Conservation (phyloP, 1,284 basidiomycete genomes). For the Tilletia horrida region DNA sequence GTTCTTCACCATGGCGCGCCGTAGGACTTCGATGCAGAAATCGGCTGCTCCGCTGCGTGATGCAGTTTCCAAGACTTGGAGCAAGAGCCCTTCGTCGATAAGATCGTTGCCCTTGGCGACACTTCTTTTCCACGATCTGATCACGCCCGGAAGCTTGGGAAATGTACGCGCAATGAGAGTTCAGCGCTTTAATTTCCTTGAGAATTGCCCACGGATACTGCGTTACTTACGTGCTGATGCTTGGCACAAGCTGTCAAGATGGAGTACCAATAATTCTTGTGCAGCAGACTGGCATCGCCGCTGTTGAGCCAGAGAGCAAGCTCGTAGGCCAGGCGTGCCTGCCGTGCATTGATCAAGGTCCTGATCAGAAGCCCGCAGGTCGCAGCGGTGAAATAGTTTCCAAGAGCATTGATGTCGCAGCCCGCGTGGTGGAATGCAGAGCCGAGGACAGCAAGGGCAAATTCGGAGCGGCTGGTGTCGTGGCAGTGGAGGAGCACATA, state of each 20-base stretch:
- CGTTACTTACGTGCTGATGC: constrained; percentile 19
- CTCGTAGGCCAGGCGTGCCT: constrained; percentile 37
- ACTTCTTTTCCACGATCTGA: constrained; percentile 37
- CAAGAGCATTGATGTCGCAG: constrained; percentile 23
- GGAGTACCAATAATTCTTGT: constrained; percentile 34
- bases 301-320: constrained; percentile 30
- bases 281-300: constrained; percentile 19
- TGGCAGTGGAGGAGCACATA: constrained; percentile 32
- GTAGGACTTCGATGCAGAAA: constrained; percentile 28
- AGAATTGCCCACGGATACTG: background rate
- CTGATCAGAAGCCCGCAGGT: constrained; percentile 20
- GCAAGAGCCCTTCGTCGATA: constrained; percentile 37
- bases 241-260: constrained; percentile 38
- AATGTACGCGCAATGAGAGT: background rate
- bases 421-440: constrained; percentile 25
- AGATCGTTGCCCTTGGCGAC: constrained; percentile 24
- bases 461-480: constrained; percentile 35
- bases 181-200: background rate
- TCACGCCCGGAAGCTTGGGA: constrained; percentile 33
- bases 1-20: constrained; percentile 10
- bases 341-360: constrained; percentile 27
- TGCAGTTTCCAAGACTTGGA: constrained; percentile 30
- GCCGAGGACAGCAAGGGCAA: constrained; percentile 30
- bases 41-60: constrained; percentile 32
- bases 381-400: background rate